Evolutionary conservation across 371 early-diverging fungal genomes (phyloP), one percentile per base, ranked within the genome.

Genomic region (Umbelopsis sp.): DNA sequence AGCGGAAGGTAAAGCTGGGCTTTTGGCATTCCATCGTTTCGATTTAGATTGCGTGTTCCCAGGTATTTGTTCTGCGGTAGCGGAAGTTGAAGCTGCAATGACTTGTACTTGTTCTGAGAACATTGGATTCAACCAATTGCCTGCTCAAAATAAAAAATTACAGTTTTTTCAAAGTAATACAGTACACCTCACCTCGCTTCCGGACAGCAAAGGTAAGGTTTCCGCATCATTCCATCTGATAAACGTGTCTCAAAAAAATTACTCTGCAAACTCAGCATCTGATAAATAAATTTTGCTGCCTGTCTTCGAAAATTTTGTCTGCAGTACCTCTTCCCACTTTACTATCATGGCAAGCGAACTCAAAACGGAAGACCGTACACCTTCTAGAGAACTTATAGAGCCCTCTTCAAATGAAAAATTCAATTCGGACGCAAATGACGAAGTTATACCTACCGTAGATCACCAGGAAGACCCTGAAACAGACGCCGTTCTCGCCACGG

Each of bases 401-500:
- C 18, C 57, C 35, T 32, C 57, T 3, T 32, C 32, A 16, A 18
- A 57, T 18, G 57, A 57, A 35, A 57, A 29, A 16, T 9, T 25
- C 35, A 57, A 57, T 14, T 29, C 14, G 18, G 12, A 18, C 57
- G 14, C 3, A 3, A 29, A 18, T 37, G 14, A 35, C 9, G 57
- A 35, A 11, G 18, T 35, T 3, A 35, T 25, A 5, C 51, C 57
- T 37, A 38, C 35, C 25, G 44, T 44, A 53, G 44, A 53, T 6
- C 52, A 46, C 2, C 18, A 66, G 22, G 24, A 69, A 18, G 65
- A 69, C 53, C 35, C 71, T 48, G 74, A 72, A 29, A 72, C 74
- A 18, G 81, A 81, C 67, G 72, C 81, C 2, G 74, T 75, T 3
- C 44, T 81, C 11, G 77, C 79, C 8, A 76, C 78, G 63, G 77